These are phyloP conservation scores for Hypocreales sp. DNA, from an alignment of 2,329 filamentous ascomycete species.

Conservation along the genomic window DNA sequence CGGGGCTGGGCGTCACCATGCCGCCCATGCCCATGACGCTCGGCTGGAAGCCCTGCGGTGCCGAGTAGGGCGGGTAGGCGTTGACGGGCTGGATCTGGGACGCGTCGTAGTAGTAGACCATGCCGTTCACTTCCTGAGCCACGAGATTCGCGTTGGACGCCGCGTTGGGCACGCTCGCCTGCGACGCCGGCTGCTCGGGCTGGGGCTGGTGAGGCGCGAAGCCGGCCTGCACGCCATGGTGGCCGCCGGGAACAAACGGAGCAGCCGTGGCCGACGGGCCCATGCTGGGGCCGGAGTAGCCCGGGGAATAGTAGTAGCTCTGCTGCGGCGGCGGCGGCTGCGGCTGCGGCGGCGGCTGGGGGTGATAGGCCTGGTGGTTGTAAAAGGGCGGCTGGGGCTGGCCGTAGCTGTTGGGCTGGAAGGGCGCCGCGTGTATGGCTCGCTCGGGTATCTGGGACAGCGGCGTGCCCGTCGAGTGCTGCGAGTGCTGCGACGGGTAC, in stretches of 20 bases:
- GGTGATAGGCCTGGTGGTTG: conserved; percentile 28
- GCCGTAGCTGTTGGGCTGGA: conserved; percentile 60
- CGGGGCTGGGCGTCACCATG: conserved; percentile 58
- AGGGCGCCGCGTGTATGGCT: conserved; percentile 78
- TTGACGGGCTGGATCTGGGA: conserved; percentile 48
- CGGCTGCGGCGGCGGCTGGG: conserved; percentile 5
- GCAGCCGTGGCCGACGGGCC: conserved; percentile 35
- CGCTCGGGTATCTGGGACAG: conserved; percentile 86
- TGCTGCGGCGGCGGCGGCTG: conserved; percentile 19
- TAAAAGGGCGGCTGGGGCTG: conserved; percentile 42
- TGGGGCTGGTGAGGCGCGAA: conserved; percentile 28
- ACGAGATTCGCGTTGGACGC: conserved; percentile 31
- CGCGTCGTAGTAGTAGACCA: conserved; percentile 87
- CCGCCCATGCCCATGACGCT: conserved; percentile 57
- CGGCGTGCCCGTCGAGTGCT: conserved; percentile 61
- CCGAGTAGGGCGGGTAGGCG: conserved; percentile 30
- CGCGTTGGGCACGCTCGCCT: conserved; percentile 12
- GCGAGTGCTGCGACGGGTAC: conserved; percentile 54
- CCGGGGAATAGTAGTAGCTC: conserved; percentile 53
- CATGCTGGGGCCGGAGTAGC: conserved; percentile 31
- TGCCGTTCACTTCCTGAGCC: conserved; percentile 85
- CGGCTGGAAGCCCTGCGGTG: conserved; percentile 35
- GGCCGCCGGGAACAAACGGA: conserved; percentile 39
- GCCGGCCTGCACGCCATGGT: conserved; percentile 26
- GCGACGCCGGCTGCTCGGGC: conserved; percentile 17